Percentiles rank a stretch among this genome's conserved stretches.
Conservation (phyloP, 164 flowering plant species). For the Cinnamomum micranthum region DNA sequence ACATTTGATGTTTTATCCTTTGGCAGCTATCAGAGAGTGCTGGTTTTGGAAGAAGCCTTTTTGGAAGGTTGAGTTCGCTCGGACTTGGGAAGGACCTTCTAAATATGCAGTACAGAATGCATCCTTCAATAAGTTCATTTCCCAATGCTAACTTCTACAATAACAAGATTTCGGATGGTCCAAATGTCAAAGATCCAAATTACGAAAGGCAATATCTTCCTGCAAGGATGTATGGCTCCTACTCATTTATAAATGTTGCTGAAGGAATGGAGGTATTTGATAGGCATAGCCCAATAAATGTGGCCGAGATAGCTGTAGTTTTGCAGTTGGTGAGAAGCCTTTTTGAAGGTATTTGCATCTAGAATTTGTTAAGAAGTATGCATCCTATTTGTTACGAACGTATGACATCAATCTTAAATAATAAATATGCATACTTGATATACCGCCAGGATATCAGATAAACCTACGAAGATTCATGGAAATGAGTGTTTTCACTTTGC, state of each 20-base stretch:
- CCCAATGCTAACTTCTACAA: conserved; percentile 42
- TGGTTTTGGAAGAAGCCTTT: conserved; percentile 52
- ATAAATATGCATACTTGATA: conserved; percentile 13
- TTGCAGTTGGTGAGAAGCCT: conserved; percentile 27
- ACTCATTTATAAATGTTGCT: conserved; percentile 36
- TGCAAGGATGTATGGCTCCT: conserved; percentile 42
- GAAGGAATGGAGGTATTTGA: conserved; percentile 28
- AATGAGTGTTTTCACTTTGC: no score
- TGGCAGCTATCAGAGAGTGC: conserved; percentile 34
- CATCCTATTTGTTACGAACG: neutral
- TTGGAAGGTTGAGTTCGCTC: conserved; percentile 31
- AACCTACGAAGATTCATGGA: neutral
- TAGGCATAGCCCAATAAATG: conserved; percentile 26
- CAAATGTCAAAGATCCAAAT: conserved; percentile 19
- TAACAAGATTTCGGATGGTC: conserved; percentile 29
- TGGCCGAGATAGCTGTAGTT: conserved; percentile 39
- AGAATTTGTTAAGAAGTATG: neutral
- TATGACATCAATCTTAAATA: neutral
- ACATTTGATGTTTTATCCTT: neutral
- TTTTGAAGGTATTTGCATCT: conserved; percentile 29
- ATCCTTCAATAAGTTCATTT: conserved; percentile 49
- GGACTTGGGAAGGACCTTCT: conserved; percentile 38
- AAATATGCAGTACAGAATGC: conserved; percentile 52
- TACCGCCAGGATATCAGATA: conserved; percentile 9
- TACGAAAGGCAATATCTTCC: conserved; percentile 28